Conservation (phyloP, 2,329 filamentous ascomycete species). For the Arthrobotrys pseudoclavata region DNA sequence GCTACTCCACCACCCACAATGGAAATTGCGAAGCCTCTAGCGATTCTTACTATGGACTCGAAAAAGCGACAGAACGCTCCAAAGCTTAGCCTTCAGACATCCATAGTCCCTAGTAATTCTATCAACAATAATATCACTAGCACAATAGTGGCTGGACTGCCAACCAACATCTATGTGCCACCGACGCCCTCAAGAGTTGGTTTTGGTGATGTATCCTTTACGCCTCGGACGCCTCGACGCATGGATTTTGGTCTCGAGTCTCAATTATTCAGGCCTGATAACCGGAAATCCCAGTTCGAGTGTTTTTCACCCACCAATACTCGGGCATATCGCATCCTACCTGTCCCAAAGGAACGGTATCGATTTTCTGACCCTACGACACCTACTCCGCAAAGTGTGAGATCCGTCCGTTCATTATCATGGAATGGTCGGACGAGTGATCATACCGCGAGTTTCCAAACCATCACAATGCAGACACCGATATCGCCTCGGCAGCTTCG, state of each 20-base stretch:
- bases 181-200: conserved; percentile 51
- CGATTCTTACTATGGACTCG: neutral
- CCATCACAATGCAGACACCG: conserved; percentile 15
- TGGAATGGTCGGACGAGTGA: conserved; percentile 42
- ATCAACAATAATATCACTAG: conserved; percentile 37
- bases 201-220: conserved; percentile 28
- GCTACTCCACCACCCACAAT: conserved; percentile 20
- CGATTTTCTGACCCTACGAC: conserved; percentile 53
- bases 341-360: conserved; percentile 33
- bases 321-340: conserved; percentile 12
- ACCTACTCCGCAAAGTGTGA: conserved; percentile 40
- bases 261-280: neutral
- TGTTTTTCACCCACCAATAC: conserved; percentile 21
- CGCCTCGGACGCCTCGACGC: conserved; percentile 20
- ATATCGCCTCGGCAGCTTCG: conserved; percentile 31
- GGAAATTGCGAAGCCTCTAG: conserved; percentile 2
- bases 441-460: neutral
- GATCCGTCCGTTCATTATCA: conserved; percentile 43
- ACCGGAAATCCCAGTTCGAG: conserved; percentile 15
- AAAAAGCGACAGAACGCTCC: conserved; percentile 38
- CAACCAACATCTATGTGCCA: conserved; percentile 56
- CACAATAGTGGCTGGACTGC: conserved; percentile 48
- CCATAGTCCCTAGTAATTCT: conserved; percentile 5
- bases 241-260: conserved; percentile 5
- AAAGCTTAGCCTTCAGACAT: conserved; percentile 45